Evolutionary conservation across 2,329 filamentous ascomycete genomes (phyloP), one percentile per base, ranked within the genome.

Genomic region (Zalaria obscura): DNA sequence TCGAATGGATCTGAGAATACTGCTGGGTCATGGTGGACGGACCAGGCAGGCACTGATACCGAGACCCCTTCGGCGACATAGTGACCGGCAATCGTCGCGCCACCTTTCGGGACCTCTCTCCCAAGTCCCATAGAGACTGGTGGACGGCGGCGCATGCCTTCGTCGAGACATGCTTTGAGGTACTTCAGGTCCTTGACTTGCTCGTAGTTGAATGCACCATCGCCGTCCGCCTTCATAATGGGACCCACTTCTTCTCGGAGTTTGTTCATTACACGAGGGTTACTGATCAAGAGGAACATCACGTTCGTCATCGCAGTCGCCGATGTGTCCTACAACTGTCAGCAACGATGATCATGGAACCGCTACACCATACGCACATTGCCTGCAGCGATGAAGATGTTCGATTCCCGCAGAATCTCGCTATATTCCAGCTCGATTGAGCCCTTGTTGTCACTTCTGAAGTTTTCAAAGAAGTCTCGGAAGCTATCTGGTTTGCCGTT

Each of bases 321-420:
- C 5, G 70, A 73, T 0, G 70, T 75, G 18, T 18, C 18, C 18
- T 18, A 18, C 18, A 18, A 18, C 18, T 18, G 18, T 18, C 18
- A 18, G 18, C 18, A 18, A 18, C 18, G 18, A 18, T 18, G 18
- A 18, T 18, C 18, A 18, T 18, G 18, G 18, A 18, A 18, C 18
- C 18, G 18, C 18, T 18, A 18, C 18, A 18, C 18, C 18, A 18
- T 18, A 18, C 18, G 18, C 18, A 65, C 68, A 3, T 59, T 64
- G 5, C 71, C 71, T 1, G 71, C 72, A 46, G 62, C 55, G 60
- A 51, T 65, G 63, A 75, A 75, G 51, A 68, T 72, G 36, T 54
- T 62, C 25, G 73, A 59, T 49, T 78, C 73, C 8, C 73, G 70
- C 0, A 73, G 64, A 5, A 76, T 68, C 53, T 78, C 74, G 26